These are phyloP conservation scores for Aspergillus sclerotioniger DNA, from an alignment of 495 filamentous ascomycete genomes.

Conservation along the genomic window DNA sequence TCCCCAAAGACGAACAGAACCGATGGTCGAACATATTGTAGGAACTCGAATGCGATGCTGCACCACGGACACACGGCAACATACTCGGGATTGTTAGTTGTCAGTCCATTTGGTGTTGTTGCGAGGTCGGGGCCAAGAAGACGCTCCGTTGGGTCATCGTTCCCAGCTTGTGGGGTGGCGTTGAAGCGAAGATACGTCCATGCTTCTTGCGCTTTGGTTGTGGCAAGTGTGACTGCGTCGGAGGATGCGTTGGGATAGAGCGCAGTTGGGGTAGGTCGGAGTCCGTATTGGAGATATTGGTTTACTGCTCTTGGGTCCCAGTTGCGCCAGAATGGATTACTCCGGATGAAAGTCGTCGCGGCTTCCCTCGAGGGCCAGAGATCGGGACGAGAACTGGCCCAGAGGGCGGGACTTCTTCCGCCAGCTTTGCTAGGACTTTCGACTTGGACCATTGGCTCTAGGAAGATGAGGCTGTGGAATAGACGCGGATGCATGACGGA, in stretches of 20 bases:
- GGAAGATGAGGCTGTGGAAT: not conserved
- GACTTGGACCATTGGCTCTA: constrained; percentile 8
- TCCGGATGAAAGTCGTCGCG: not conserved
- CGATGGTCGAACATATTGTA: constrained; percentile 62
- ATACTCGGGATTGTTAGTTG: not conserved
- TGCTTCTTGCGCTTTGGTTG: constrained; percentile 3
- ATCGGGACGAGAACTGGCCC: not conserved
- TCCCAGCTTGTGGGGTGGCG: not conserved
- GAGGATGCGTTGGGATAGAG: not conserved
- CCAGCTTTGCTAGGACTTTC: not conserved
- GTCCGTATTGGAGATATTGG: not conserved
- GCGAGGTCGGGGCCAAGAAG: not conserved
- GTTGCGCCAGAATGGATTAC: not conserved
- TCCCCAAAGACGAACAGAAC: constrained; percentile 72
- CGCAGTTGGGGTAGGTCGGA: not conserved
- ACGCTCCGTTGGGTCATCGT: not conserved
- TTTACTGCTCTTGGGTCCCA: not conserved
- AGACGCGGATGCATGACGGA: constrained; percentile 4
- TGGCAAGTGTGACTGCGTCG: not conserved
- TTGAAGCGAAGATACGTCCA: constrained; percentile 5
- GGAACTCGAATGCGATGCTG: constrained; percentile 9
- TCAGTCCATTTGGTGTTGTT: not conserved
- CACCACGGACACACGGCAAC: not conserved
- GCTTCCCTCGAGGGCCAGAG: not conserved
- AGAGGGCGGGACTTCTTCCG: not conserved